A percentile compares a stretch with the other conserved stretches of the same genome.
These are phyloP conservation scores for Fragaria nilgerrensis DNA, from an alignment of 306 rosid species.

Conservation along the genomic window DNA sequence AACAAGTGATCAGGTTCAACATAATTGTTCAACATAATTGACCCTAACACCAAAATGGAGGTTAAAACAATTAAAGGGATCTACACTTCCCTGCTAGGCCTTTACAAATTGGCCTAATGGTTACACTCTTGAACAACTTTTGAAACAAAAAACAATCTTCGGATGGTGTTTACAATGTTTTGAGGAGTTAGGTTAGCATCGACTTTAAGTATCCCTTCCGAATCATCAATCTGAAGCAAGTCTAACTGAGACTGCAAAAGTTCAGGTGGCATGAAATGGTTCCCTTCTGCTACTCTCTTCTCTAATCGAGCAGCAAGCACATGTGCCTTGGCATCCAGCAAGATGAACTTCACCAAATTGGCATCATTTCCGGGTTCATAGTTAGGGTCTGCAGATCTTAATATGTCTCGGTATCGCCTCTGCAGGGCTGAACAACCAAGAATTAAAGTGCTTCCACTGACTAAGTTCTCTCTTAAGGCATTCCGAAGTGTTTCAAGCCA, in stretches of 20 bases:
- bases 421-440: constrained; percentile 82
- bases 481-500: constrained; percentile 72
- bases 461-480: constrained; percentile 32
- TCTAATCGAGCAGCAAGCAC: constrained; percentile 53
- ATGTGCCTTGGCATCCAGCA: constrained; percentile 65
- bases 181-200: constrained; percentile 59
- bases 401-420: constrained; percentile 61
- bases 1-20: not conserved
- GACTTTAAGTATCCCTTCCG: constrained; percentile 55
- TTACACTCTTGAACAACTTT: not conserved
- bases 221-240: constrained; percentile 63
- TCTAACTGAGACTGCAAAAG: constrained; percentile 77
- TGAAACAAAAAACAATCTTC: not conserved
- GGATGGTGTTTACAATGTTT: constrained; percentile 30
- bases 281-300: constrained; percentile 67
- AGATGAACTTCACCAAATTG: constrained; percentile 53
- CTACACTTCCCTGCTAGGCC: not conserved
- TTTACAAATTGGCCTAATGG: not conserved
- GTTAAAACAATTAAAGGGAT: not conserved
- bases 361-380: constrained; percentile 40
- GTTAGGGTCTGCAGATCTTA: constrained; percentile 66
- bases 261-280: constrained; percentile 79
- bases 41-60: not conserved
- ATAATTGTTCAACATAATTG: not conserved
- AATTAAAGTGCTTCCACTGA: constrained; percentile 33